These are phyloP conservation scores for Beauveria scarabaeidicola DNA, from an alignment of 2,329 filamentous ascomycete genomes.

Conservation along the genomic window DNA sequence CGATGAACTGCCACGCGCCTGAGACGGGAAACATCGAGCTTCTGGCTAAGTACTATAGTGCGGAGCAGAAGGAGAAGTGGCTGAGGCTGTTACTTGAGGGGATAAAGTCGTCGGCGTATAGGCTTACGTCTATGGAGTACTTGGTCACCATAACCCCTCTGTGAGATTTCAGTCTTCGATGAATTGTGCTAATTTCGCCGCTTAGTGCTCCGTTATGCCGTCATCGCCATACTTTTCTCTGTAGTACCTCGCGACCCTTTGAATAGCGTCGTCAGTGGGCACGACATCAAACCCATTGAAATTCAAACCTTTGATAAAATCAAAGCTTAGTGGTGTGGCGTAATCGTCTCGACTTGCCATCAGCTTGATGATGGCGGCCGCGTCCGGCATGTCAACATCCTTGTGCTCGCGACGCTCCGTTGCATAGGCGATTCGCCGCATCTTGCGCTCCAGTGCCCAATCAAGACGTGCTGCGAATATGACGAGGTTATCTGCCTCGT, in stretches of 20 bases:
- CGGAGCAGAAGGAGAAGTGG: too few species aligned
- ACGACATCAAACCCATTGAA: conserved; percentile 12
- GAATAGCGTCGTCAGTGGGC: conserved; percentile 11
- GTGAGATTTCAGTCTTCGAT: too few species aligned
- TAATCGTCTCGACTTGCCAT: conserved; percentile 3
- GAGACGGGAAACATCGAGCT: too few species aligned
- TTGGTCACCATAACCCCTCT: too few species aligned
- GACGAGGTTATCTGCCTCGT: conserved; percentile 16
- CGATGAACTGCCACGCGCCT: too few species aligned
- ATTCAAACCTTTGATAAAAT: conserved; percentile 13
- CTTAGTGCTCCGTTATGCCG: conserved; percentile 1
- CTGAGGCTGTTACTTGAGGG: too few species aligned
- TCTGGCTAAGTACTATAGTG: too few species aligned
- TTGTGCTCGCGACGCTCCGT: not conserved
- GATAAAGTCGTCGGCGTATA: too few species aligned
- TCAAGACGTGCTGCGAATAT: conserved; percentile 19
- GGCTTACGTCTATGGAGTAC: too few species aligned
- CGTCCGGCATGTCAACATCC: conserved; percentile 13
- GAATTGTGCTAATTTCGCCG: too few species aligned
- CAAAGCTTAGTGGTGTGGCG: conserved; percentile 12
- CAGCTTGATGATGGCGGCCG: conserved; percentile 14
- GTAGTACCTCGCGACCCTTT: conserved; percentile 13
- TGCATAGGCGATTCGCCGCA: conserved; percentile 17
- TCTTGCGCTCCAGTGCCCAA: conserved; percentile 20
- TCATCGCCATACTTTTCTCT: conserved; percentile 10